Conservation (phyloP, 257 asterid species). For the Petunia axillaris region DNA sequence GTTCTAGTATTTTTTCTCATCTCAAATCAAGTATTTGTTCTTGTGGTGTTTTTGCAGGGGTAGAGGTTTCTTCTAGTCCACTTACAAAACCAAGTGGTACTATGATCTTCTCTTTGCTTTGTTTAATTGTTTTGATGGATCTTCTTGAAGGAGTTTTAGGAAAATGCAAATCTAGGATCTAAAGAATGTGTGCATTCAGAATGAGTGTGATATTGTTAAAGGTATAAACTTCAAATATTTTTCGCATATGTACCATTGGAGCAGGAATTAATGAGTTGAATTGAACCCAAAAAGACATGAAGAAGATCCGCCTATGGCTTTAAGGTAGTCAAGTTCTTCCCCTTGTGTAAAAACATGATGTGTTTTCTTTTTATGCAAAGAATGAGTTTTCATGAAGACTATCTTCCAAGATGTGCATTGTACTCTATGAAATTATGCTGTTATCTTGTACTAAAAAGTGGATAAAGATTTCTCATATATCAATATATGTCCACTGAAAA, state of each 20-base stretch:
- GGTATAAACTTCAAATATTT: too few species aligned
- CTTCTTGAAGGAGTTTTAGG: constrained; percentile 21
- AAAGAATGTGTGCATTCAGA: too few species aligned
- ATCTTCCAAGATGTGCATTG: constrained; percentile 2
- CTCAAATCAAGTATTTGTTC: not conserved
- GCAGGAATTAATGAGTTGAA: too few species aligned
- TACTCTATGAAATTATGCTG: not conserved
- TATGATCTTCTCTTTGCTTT: constrained; percentile 34
- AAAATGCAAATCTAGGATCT: too few species aligned
- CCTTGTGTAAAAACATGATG: not conserved
- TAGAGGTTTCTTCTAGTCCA: constrained; percentile 52
- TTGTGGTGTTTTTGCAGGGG: constrained; percentile 44
- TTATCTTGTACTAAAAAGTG: not conserved
- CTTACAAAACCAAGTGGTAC: constrained; percentile 34
- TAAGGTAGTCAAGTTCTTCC: not conserved
- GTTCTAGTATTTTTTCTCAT: not conserved
- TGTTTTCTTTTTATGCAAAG: not conserved
- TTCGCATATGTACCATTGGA: too few species aligned
- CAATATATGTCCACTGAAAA: not conserved
- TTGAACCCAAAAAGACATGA: too few species aligned
- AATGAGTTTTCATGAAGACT: not conserved
- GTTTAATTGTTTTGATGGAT: constrained; percentile 30
- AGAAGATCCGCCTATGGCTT: not conserved
- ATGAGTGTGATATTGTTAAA: too few species aligned
- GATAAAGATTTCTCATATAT: not conserved